These are phyloP conservation scores for Phellopilus nigrolimitatus DNA, from an alignment of 1,284 basidiomycete species.

Conservation along the genomic window DNA sequence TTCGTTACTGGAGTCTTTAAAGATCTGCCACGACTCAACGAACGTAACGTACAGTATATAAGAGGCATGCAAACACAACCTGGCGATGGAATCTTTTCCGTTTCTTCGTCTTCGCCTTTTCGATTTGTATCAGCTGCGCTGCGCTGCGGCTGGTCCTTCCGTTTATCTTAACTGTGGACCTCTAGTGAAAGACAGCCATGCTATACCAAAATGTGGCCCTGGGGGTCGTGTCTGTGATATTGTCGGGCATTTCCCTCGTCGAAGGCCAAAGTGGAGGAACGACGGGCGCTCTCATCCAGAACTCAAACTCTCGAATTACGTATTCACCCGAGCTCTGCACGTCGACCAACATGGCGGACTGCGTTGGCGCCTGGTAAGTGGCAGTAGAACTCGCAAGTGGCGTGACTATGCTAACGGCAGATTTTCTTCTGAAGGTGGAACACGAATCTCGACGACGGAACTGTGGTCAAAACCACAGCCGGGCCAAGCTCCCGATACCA, in stretches of 20 bases:
- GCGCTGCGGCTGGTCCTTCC: not conserved
- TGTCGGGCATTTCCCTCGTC: not conserved
- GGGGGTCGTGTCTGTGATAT: slow-evolving; percentile 12
- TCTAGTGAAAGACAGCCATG: slow-evolving; percentile 5
- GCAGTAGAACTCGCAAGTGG: not conserved
- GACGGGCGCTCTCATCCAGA: slow-evolving; percentile 9
- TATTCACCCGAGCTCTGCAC: slow-evolving; percentile 16
- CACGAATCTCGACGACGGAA: slow-evolving; percentile 8
- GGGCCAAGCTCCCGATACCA: slow-evolving; percentile 13
- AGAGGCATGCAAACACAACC: not conserved
- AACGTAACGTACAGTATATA: slow-evolving; percentile 1
- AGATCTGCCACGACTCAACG: not conserved
- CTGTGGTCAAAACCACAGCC: slow-evolving; percentile 13
- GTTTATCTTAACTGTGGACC: not conserved
- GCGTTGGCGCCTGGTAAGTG: slow-evolving; percentile 17
- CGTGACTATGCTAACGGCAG: not conserved
- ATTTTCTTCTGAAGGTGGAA: slow-evolving; percentile 16
- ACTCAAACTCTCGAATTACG: slow-evolving; percentile 12
- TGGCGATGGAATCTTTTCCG: not conserved
- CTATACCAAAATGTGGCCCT: slow-evolving; percentile 5
- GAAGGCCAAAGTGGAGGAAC: slow-evolving; percentile 8
- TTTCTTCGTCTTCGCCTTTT: too few species aligned
- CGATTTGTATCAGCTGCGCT: not conserved
- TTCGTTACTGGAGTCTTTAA: not conserved
- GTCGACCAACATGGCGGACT: not conserved